phyloP scores from a whole-genome alignment of 495 filamentous ascomycete species.

The Lasiosphaeriaceae sp. region DNA sequence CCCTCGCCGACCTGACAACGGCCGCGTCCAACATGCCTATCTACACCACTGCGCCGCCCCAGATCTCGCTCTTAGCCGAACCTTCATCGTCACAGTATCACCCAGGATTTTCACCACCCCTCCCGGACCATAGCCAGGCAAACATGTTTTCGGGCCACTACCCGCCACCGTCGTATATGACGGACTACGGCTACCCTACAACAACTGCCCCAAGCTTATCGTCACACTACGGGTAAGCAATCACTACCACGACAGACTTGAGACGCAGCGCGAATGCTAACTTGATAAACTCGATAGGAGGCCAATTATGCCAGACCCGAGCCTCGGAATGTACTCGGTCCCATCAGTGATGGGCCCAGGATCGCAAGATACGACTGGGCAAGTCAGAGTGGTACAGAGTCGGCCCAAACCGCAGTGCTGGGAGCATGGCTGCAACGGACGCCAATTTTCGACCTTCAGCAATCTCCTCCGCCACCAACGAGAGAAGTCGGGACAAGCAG shows the following conservation, averaged over 20 bases:
- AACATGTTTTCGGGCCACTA: slow-evolving; percentile 33
- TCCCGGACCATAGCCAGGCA: slow-evolving; percentile 37
- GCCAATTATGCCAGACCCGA: slow-evolving; percentile 35
- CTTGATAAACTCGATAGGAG: slow-evolving; percentile 18
- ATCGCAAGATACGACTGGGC: slow-evolving; percentile 36
- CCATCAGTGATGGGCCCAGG: slow-evolving; percentile 26
- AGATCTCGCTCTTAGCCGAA: slow-evolving; percentile 44
- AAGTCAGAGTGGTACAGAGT: slow-evolving; percentile 66
- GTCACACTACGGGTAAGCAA: slow-evolving; percentile 42
- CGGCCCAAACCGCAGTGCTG: slow-evolving; percentile 89
- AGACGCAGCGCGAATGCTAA: slow-evolving; percentile 15
- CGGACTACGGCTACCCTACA: slow-evolving; percentile 37
- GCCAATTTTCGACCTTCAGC: slow-evolving; percentile 93
- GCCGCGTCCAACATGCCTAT: slow-evolving; percentile 36
- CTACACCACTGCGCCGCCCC: slow-evolving; percentile 43
- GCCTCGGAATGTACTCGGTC: slow-evolving; percentile 41
- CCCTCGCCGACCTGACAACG: slow-evolving; percentile 38
- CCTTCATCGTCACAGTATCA: slow-evolving; percentile 39
- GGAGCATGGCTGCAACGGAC: slow-evolving; percentile 93
- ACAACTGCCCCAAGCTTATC: slow-evolving; percentile 36
- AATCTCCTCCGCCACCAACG: slow-evolving; percentile 88
- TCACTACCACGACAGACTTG: neutral
- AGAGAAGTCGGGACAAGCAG: slow-evolving; percentile 86
- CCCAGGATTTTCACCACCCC: slow-evolving; percentile 40
- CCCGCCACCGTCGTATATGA: slow-evolving; percentile 27